Conservation (phyloP, 345 rosid genomes). For the Litchi chinensis region DNA sequence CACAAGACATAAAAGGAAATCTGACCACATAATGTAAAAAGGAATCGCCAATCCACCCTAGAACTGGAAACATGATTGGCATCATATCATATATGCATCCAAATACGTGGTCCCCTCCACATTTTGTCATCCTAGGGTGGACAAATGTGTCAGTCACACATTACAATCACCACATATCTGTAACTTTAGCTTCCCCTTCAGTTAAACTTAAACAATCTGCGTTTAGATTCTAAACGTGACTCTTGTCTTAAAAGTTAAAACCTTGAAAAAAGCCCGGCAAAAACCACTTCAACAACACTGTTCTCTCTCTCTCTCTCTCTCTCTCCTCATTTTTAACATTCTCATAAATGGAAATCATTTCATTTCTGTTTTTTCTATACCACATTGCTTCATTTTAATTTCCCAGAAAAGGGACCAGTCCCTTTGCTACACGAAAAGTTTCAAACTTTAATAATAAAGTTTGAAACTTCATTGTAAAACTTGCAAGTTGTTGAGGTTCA, state of each 20-base stretch:
- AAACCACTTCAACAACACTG: background rate
- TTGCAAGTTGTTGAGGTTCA: background rate
- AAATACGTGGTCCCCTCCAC: no score
- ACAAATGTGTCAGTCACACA: background rate
- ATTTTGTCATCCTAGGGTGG: no score
- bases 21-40: no score
- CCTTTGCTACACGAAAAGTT: background rate
- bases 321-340: background rate
- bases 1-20: no score
- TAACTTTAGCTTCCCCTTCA: background rate
- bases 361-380: background rate
- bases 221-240: constrained; percentile 20
- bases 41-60: no score
- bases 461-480: background rate
- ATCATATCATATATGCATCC: no score
- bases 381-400: background rate
- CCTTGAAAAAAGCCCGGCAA: constrained; percentile 28
- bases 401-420: background rate
- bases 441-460: background rate
- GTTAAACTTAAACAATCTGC: background rate
- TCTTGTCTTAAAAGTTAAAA: constrained; percentile 7
- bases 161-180: fast-evolving
- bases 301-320: background rate
- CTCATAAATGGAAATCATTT: background rate
- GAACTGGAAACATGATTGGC: no score